Percentiles rank a stretch among this genome's conserved stretches.
These are phyloP conservation scores for Phaeosphaeria sp. DNA, from an alignment of 2,329 filamentous ascomycete genomes.

Conservation along the genomic window DNA sequence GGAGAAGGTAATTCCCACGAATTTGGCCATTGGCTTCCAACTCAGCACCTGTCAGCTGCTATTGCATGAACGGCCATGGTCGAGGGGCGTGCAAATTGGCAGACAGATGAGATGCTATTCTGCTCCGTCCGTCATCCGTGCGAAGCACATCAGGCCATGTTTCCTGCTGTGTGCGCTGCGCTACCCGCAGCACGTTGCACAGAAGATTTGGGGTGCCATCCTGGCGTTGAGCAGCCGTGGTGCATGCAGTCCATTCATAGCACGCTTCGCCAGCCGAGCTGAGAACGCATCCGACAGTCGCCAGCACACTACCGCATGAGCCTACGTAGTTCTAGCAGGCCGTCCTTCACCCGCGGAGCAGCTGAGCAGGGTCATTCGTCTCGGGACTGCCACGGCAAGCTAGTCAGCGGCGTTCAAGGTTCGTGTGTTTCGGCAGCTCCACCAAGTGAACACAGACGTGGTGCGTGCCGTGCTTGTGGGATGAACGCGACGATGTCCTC, in stretches of 20 bases:
- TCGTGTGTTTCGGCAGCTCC: background rate
- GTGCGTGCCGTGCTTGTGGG: background rate
- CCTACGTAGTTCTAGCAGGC: background rate
- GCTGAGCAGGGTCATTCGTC: background rate
- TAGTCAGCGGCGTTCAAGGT: background rate
- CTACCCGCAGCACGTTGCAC: constrained; percentile 23
- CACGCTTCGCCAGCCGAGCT: constrained; percentile 3
- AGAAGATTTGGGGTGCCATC: constrained; percentile 6
- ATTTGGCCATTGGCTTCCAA: constrained; percentile 30
- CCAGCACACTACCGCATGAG: background rate
- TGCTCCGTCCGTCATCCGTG: background rate
- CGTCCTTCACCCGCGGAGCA: background rate
- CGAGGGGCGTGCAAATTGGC: background rate
- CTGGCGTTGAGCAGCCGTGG: background rate
- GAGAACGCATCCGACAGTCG: background rate
- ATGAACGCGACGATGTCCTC: background rate
- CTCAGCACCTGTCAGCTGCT: constrained; percentile 15
- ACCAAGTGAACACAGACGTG: background rate
- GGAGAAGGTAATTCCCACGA: constrained; percentile 15
- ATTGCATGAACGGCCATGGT: constrained; percentile 5
- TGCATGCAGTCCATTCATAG: constrained; percentile 2
- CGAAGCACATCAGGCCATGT: constrained; percentile 24
- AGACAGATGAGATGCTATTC: background rate
- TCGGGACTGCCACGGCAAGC: background rate
- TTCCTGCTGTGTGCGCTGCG: constrained; percentile 15